Conservation (phyloP, 192 early-diverging fungal species). For the Entophlyctis helioformis region DNA sequence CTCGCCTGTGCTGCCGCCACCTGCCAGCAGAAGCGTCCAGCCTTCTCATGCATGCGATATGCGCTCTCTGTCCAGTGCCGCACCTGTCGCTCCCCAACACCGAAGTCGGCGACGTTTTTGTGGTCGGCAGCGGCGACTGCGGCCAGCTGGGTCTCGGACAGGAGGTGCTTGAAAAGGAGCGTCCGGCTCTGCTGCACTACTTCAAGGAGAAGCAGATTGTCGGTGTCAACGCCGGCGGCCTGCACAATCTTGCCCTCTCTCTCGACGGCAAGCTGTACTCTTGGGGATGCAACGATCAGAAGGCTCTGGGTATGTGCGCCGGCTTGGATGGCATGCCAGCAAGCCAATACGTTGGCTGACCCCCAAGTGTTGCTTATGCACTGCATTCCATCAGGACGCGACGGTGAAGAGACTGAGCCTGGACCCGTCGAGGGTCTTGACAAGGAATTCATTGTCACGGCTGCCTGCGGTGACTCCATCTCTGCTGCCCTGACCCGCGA, state of each 20-base stretch:
- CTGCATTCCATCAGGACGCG: too few relatives aligned
- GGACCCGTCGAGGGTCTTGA: conserved; percentile 60
- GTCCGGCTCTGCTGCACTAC: conserved; percentile 51
- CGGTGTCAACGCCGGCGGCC: too few relatives aligned
- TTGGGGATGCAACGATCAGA: conserved; percentile 96
- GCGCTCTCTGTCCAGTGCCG: too few relatives aligned
- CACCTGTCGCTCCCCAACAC: conserved; percentile 5
- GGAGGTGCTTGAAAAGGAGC: conserved; percentile 63
- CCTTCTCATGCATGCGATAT: too few relatives aligned
- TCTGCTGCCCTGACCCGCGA: conserved; percentile 64
- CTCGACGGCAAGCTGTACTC: conserved; percentile 71
- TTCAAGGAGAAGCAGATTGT: conserved; percentile 65
- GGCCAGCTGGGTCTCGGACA: conserved; percentile 89
- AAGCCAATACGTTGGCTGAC: too few relatives aligned
- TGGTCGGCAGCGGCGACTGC: too few relatives aligned
- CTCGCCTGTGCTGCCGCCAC: too few relatives aligned
- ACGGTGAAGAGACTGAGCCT: conserved; percentile 58
- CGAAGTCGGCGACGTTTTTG: conserved; percentile 53
- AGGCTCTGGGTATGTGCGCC: conserved; percentile 77
- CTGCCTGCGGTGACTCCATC: conserved; percentile 75
- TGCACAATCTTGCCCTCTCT: conserved; percentile 75
- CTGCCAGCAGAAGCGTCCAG: too few relatives aligned
- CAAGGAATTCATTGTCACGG: conserved; percentile 53
- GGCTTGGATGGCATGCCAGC: too few relatives aligned
- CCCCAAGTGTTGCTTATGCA: too few relatives aligned